A percentile compares a stretch with the other conserved stretches of the same genome.
phyloP scores from a whole-genome alignment of 805 yeast genomes.

The Suhomyces sp. region DNA sequence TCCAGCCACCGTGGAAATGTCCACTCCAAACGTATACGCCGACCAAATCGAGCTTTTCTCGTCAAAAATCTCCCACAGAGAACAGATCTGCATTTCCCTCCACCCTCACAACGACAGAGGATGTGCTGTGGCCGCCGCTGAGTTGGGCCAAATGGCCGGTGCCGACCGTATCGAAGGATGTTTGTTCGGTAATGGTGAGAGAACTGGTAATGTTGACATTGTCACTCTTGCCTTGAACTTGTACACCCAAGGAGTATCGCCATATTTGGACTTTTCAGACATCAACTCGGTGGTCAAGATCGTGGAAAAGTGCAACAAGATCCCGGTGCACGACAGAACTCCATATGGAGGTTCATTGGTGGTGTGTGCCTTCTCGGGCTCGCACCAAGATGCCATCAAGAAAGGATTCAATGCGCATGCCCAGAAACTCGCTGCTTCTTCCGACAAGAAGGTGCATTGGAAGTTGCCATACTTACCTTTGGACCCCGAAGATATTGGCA shows the following conservation, averaged over 20 bases:
- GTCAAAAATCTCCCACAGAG: constrained; percentile 60
- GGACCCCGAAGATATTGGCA: constrained; percentile 81
- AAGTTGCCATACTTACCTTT: constrained; percentile 77
- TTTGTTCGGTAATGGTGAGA: constrained; percentile 81
- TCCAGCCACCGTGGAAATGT: constrained; percentile 83
- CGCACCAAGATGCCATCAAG: constrained; percentile 88
- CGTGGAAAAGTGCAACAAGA: constrained; percentile 77
- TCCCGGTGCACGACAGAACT: constrained; percentile 74
- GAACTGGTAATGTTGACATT: constrained; percentile 83
- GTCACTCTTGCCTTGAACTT: constrained; percentile 75
- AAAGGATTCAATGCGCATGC: constrained; percentile 64
- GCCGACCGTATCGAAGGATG: constrained; percentile 90
- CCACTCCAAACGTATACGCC: constrained; percentile 79
- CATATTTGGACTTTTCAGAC: constrained; percentile 69
- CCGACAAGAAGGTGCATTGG: constrained; percentile 50
- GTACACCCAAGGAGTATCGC: constrained; percentile 75
- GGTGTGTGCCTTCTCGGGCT: constrained; percentile 79
- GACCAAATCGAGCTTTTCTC: constrained; percentile 79
- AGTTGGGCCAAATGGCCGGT: constrained; percentile 77
- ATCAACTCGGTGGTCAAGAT: constrained; percentile 63
- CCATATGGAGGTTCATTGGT: constrained; percentile 83
- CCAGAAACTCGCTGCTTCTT: constrained; percentile 33
- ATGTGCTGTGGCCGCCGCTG: constrained; percentile 87
- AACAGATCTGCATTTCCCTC: constrained; percentile 67
- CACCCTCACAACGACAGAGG: constrained; percentile 88